These are phyloP conservation scores for Aspergillus sp. DNA, from an alignment of 2,329 filamentous ascomycete species.

Conservation along the genomic window DNA sequence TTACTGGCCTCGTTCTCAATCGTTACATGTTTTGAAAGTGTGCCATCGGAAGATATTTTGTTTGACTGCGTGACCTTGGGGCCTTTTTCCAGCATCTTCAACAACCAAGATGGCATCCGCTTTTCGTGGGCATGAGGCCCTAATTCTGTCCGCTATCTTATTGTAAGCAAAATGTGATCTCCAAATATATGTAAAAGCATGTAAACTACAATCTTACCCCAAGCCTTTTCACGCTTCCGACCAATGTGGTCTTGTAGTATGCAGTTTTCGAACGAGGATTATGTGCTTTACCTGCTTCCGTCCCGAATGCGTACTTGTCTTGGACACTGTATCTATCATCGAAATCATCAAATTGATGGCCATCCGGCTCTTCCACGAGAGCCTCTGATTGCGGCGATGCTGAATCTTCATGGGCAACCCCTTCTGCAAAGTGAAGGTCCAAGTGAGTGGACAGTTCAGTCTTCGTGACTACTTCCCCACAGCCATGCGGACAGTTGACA, in stretches of 20 bases:
- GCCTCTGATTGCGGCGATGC: background rate
- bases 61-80: constrained; percentile 52
- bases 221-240: constrained; percentile 19
- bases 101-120: constrained; percentile 65
- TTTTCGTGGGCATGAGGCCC: constrained; percentile 67
- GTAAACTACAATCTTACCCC: constrained; percentile 17
- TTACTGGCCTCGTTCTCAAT: constrained; percentile 45
- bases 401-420: constrained; percentile 36
- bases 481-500: constrained; percentile 52
- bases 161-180: constrained; percentile 10
- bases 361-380: background rate
- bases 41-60: constrained; percentile 40
- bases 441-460: constrained; percentile 53
- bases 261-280: background rate
- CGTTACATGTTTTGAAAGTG: constrained; percentile 33
- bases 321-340: background rate
- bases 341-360: background rate
- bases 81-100: constrained; percentile 54
- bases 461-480: constrained; percentile 51
- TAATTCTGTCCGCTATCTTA: constrained; percentile 51
- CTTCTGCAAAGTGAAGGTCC: constrained; percentile 52
- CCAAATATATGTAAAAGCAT: background rate
- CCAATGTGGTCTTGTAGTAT: background rate
- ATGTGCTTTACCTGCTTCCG: constrained; percentile 1
- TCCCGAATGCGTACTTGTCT: background rate